phyloP scores from a whole-genome alignment of 2,329 filamentous ascomycete genomes.

The Metarhizium rileyi region DNA sequence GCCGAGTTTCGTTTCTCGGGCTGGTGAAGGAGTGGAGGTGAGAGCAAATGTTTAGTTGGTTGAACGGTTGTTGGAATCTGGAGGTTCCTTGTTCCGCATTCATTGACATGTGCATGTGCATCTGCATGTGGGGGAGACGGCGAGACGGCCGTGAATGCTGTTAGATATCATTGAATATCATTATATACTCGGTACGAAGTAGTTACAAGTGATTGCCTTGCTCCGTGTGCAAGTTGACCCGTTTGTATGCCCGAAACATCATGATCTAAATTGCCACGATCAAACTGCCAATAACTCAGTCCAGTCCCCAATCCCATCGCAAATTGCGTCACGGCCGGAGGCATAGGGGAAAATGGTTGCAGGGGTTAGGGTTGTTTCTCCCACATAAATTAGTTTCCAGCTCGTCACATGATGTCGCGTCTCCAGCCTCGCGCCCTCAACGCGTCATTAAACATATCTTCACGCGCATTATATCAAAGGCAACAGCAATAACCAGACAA shows the following conservation, averaged over 20 bases:
- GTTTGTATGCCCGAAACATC: too few species aligned
- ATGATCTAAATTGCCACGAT: slow-evolving; percentile 32
- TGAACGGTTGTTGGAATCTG: too few species aligned
- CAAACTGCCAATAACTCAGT: slow-evolving; percentile 32
- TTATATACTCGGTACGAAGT: too few species aligned
- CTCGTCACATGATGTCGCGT: slow-evolving; percentile 6
- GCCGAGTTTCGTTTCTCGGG: too few species aligned
- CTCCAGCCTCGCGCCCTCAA: background rate
- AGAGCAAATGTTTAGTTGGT: background rate
- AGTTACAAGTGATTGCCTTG: too few species aligned
- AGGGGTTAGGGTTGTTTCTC: background rate
- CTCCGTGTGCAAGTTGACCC: too few species aligned
- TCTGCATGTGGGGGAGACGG: background rate
- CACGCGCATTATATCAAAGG: background rate
- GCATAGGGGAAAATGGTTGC: background rate
- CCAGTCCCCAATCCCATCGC: slow-evolving; percentile 36
- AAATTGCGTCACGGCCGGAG: slow-evolving; percentile 25
- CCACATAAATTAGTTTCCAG: background rate
- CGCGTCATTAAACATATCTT: background rate
- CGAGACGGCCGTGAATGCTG: background rate
- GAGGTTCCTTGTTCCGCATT: slow-evolving; percentile 11
- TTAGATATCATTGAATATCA: too few species aligned
- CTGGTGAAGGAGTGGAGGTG: background rate
- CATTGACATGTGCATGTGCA: slow-evolving; percentile 10
- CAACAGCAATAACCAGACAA: background rate